Evolutionary conservation across 1,284 basidiomycete species (phyloP).

Genomic region (Calocybe gambosa): DNA sequence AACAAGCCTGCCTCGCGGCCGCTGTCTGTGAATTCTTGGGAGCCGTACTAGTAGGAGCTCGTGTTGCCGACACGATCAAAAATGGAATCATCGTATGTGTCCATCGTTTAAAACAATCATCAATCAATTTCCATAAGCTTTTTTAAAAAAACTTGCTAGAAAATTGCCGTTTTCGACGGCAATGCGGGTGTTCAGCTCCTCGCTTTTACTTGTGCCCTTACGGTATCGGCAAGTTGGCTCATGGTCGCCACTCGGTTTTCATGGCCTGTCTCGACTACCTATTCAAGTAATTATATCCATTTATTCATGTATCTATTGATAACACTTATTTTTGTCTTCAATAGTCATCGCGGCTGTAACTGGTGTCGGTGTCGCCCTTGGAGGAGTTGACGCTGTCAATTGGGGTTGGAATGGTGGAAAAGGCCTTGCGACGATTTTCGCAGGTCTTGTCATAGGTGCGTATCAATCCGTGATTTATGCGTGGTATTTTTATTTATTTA

Average conservation of each 20-base stretch:
- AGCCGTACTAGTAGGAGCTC: constrained; percentile 24
- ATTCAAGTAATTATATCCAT: constrained; percentile 22
- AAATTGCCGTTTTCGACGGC: constrained; percentile 18
- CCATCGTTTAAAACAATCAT: background rate
- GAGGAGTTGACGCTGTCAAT: constrained; percentile 20
- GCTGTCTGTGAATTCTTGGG: constrained; percentile 26
- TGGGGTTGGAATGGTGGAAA: constrained; percentile 28
- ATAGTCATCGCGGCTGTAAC: constrained; percentile 22
- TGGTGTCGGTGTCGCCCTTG: constrained; percentile 24
- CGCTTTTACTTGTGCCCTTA: constrained; percentile 23
- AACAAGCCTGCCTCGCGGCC: constrained; percentile 24
- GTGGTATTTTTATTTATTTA: background rate
- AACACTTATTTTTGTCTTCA: no score
- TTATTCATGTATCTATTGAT: no score
- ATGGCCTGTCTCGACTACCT: constrained; percentile 26
- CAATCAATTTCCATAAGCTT: background rate
- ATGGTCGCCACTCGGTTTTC: constrained; percentile 22
- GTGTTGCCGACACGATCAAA: constrained; percentile 25
- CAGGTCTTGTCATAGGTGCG: constrained; percentile 21
- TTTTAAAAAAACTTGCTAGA: constrained; percentile 4
- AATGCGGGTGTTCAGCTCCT: constrained; percentile 26
- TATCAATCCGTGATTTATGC: background rate
- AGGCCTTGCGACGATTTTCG: constrained; percentile 24
- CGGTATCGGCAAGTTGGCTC: constrained; percentile 22
- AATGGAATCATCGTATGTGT: constrained; percentile 23